These are phyloP conservation scores for Decorospora gaudefroyi DNA, from an alignment of 2,329 filamentous ascomycete species.

Conservation along the genomic window DNA sequence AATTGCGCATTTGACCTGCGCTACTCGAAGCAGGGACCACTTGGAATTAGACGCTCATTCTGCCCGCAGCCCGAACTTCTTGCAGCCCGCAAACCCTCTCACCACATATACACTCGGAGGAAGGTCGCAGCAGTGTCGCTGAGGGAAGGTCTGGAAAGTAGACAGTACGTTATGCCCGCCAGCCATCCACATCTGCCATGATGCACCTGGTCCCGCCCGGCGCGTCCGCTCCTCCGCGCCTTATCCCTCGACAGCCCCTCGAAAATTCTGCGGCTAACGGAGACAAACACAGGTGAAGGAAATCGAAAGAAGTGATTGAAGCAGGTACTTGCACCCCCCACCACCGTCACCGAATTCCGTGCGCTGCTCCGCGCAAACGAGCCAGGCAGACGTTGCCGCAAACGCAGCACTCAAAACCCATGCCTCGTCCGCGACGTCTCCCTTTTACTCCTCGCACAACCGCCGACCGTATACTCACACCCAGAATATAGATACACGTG, in stretches of 20 bases:
- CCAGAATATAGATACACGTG: slow-evolving; percentile 30
- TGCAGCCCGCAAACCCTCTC: slow-evolving; percentile 28
- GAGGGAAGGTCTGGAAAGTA: slow-evolving; percentile 49
- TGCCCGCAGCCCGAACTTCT: slow-evolving; percentile 29
- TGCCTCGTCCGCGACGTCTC: slow-evolving; percentile 24
- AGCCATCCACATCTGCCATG: neutral
- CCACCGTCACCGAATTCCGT: neutral
- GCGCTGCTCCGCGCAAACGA: slow-evolving; percentile 6
- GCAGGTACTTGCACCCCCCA: slow-evolving; percentile 33
- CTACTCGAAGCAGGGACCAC: slow-evolving; percentile 29
- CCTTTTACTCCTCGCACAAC: slow-evolving; percentile 19
- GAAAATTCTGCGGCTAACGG: slow-evolving; percentile 43
- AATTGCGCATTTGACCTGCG: slow-evolving; percentile 34
- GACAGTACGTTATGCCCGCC: slow-evolving; percentile 35
- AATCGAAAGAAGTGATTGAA: slow-evolving; percentile 33
- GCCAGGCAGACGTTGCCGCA: slow-evolving; percentile 23
- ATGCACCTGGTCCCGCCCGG: slow-evolving; percentile 19
- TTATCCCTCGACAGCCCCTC: slow-evolving; percentile 34
- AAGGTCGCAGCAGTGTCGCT: slow-evolving; percentile 48
- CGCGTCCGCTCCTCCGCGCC: slow-evolving; percentile 30
- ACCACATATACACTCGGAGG: slow-evolving; percentile 35
- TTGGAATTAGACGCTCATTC: slow-evolving; percentile 31
- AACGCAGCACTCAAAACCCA: slow-evolving; percentile 27
- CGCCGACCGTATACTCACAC: slow-evolving; percentile 26
- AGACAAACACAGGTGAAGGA: slow-evolving; percentile 40